These are phyloP conservation scores for Phytophthora sansomeana DNA, from an alignment of 352 stramenopile species.

Conservation along the genomic window DNA sequence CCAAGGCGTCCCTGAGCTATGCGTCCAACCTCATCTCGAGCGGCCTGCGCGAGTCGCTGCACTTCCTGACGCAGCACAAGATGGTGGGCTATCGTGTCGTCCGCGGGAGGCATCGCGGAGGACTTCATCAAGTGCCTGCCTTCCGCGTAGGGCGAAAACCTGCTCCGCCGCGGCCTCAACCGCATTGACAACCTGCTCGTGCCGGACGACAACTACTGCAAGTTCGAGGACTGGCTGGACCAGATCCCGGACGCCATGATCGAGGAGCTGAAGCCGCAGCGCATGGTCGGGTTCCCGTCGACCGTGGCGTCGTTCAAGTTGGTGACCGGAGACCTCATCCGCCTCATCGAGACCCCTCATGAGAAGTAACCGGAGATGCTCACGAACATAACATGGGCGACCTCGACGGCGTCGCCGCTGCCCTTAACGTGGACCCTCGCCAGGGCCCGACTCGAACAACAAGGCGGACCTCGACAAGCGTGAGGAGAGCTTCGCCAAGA, in stretches of 20 bases:
- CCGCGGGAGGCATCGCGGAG: slow-evolving; percentile 94
- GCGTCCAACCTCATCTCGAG: too few relatives aligned
- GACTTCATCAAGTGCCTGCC: slow-evolving; percentile 99
- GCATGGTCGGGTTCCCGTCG: slow-evolving; percentile 95
- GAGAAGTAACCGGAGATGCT: slow-evolving; percentile 59
- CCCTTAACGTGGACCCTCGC: slow-evolving; percentile 55
- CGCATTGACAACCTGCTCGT: slow-evolving; percentile 99
- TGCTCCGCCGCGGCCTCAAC: slow-evolving; percentile 98
- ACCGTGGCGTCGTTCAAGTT: slow-evolving; percentile 87
- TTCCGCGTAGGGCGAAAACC: slow-evolving; percentile 94
- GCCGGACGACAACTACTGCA: slow-evolving; percentile 99
- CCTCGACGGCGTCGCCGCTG: slow-evolving; percentile 55
- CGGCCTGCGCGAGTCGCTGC: slow-evolving; percentile 97
- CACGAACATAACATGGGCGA: slow-evolving; percentile 49
- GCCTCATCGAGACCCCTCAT: slow-evolving; percentile 68
- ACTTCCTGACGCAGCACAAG: slow-evolving; percentile 98
- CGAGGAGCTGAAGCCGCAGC: slow-evolving; percentile 95
- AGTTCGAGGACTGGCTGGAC: slow-evolving; percentile 97
- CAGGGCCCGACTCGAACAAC: slow-evolving; percentile 53
- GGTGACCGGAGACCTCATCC: slow-evolving; percentile 66
- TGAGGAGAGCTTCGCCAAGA: slow-evolving; percentile 62
- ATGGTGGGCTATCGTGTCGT: slow-evolving; percentile 99
- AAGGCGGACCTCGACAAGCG: slow-evolving; percentile 43
- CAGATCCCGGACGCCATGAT: slow-evolving; percentile 98
- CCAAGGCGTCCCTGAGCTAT: too few relatives aligned